Conservation (phyloP, 2,329 filamentous ascomycete genomes). For the Monilinia polystroma region DNA sequence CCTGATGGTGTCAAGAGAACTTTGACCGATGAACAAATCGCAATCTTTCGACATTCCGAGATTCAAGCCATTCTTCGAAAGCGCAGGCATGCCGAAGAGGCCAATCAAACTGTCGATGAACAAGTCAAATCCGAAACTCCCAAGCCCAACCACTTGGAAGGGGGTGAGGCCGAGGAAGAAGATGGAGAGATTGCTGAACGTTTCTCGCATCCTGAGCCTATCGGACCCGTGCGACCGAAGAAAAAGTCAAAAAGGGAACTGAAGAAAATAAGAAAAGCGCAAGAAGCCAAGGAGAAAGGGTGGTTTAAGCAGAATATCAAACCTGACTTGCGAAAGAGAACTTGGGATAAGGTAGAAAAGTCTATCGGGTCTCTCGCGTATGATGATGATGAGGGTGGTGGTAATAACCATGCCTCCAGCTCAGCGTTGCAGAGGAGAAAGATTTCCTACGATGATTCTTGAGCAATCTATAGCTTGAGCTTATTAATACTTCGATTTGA, state of each 20-base stretch:
- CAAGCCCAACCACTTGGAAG: constrained; percentile 9
- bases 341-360: constrained; percentile 64
- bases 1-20: constrained; percentile 83
- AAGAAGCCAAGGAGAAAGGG: constrained; percentile 33
- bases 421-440: constrained; percentile 45
- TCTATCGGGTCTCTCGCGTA: constrained; percentile 62
- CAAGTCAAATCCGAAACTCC: background rate
- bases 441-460: constrained; percentile 50
- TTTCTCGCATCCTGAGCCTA: constrained; percentile 21
- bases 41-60: constrained; percentile 87
- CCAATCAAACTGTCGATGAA: constrained; percentile 24
- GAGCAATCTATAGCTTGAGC: constrained; percentile 27
- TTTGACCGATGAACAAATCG: constrained; percentile 86
- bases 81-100: constrained; percentile 40
- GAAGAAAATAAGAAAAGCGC: constrained; percentile 32
- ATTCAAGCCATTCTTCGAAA: constrained; percentile 67
- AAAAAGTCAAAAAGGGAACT: constrained; percentile 24
- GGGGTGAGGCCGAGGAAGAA: constrained; percentile 27
- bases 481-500: background rate
- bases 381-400: constrained; percentile 46
- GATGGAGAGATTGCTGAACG: constrained; percentile 22
- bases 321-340: constrained; percentile 63
- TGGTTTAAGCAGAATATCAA: constrained; percentile 48
- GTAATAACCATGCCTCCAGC: constrained; percentile 30
- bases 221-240: constrained; percentile 23